Base-by-base conservation (phyloP, 495 filamentous ascomycete genomes). In the Penicillium silybi region DNA sequence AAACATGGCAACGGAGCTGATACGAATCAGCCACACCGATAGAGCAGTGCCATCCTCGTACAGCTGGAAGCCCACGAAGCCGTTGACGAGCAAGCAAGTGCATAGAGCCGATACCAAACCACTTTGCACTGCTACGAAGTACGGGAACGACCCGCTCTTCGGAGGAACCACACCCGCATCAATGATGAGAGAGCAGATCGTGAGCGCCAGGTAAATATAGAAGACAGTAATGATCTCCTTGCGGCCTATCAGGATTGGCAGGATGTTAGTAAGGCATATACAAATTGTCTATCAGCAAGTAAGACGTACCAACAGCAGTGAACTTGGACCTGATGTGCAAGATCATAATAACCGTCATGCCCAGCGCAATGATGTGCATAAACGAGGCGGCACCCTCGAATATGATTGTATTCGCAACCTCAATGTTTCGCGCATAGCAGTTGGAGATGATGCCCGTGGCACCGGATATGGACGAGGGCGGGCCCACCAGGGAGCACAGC, bases 141-240 rank as follows among this genome's bases (percentile, higher is more conserved):
- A 99, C 2, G 91, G 85, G 61, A 90, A 97, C 4, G 88, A 79
- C 4, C 70, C 75, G 34, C 85, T 90, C 44, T 86, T 81, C 4
- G 92, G 88, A 15, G 93, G 90, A 41, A 93, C 83, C 23, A 97
- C 93, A 38, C 93, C 93, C 39, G 93, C 87, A 67, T 99, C 93
- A 65, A 99, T 83, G 63, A 90, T 80, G 48, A 99, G 83, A 5
- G 93, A 97, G 58, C 82, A 79, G 69, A 95, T 83, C 2, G 93
- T 95, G 22, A 97, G 79, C 29, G 89, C 73, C 81, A 96, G 85
- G 78, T 90, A 97, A 61, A 96, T 80, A 74, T 97, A 97, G 78
- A 99, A 99, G 79, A 99, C 97, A 9, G 85, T 87, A 35, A 88
- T 88, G 68, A 99, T 97, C 71, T 99, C 93, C 76, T 97, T 97